phyloP scores from a whole-genome alignment of 768 basidiomycete species.

The Suillus discolor region DNA sequence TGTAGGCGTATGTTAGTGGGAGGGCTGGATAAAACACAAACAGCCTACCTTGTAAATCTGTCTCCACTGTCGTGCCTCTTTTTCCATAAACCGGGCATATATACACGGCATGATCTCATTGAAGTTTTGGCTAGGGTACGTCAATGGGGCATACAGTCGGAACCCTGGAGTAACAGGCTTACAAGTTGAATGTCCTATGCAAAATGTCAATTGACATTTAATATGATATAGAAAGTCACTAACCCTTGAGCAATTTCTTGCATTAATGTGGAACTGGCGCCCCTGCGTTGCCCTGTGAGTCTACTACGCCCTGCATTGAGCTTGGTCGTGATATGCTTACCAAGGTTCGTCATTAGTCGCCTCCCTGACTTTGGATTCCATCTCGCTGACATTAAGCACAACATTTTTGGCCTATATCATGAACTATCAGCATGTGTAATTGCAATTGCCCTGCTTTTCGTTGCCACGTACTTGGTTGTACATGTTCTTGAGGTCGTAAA shows the following conservation, averaged over 20 bases:
- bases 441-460: slow-evolving; percentile 7
- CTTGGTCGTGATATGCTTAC: slow-evolving; percentile 47
- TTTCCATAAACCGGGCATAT: slow-evolving; percentile 95
- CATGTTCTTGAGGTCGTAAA: slow-evolving; percentile 94
- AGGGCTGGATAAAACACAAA: not conserved
- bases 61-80: slow-evolving; percentile 97
- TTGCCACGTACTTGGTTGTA: slow-evolving; percentile 78
- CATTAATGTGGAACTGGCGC: slow-evolving; percentile 97
- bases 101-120: slow-evolving; percentile 99
- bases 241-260: slow-evolving; percentile 97
- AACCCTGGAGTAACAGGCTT: slow-evolving; percentile 32
- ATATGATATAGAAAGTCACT: slow-evolving; percentile 28
- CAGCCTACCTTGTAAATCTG: slow-evolving; percentile 92
- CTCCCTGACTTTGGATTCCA: slow-evolving; percentile 95
- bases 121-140: slow-evolving; percentile 78
- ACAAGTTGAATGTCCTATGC: slow-evolving; percentile 97
- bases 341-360: slow-evolving; percentile 99
- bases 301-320: not conserved
- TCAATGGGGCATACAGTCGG: slow-evolving; percentile 4
- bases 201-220: slow-evolving; percentile 19
- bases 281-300: slow-evolving; percentile 56
- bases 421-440: slow-evolving; percentile 10
- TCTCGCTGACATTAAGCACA: slow-evolving; percentile 94
- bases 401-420: slow-evolving; percentile 86
- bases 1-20: slow-evolving; percentile 30